Evolutionary conservation across 2,329 filamentous ascomycete genomes (phyloP).

Genomic region (Ramichloridium luteum): DNA sequence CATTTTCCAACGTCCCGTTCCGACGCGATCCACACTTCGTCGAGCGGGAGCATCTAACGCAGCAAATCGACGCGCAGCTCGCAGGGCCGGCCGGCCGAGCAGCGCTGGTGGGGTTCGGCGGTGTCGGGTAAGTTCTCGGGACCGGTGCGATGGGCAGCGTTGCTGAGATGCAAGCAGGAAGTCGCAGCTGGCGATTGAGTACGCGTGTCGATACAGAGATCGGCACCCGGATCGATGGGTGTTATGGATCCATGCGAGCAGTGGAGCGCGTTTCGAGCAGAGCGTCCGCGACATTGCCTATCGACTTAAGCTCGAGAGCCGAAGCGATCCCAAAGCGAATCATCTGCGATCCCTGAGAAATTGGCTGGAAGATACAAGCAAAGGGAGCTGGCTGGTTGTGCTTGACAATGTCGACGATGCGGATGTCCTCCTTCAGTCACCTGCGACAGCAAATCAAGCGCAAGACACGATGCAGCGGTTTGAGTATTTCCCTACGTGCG

Average conservation of each 20-base stretch:
- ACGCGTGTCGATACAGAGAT: constrained; percentile 6
- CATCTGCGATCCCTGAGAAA: constrained; percentile 10
- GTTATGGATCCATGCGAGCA: constrained; percentile 18
- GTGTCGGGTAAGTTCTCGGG: too few species aligned
- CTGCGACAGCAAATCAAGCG: not conserved
- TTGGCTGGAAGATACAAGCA: constrained; percentile 11
- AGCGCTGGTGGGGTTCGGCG: not conserved
- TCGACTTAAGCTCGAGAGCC: constrained; percentile 6
- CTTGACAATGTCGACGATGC: constrained; percentile 18
- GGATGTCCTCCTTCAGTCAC: constrained; percentile 5
- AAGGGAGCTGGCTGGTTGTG: constrained; percentile 15
- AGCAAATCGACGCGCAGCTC: not conserved
- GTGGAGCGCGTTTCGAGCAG: constrained; percentile 12
- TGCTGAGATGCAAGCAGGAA: constrained; percentile 11
- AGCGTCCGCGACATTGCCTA: constrained; percentile 10
- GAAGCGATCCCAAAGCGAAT: constrained; percentile 10
- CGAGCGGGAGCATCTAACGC: not conserved
- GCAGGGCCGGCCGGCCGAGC: not conserved
- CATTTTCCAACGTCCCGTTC: not conserved
- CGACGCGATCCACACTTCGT: not conserved
- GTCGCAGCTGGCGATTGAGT: constrained; percentile 18
- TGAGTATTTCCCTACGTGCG: constrained; percentile 10
- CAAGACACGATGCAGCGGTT: constrained; percentile 1
- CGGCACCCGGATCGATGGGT: constrained; percentile 12
- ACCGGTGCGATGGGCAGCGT: not conserved